These are phyloP conservation scores for Vigna trinervia DNA, from an alignment of 306 rosid genomes.

Conservation along the genomic window DNA sequence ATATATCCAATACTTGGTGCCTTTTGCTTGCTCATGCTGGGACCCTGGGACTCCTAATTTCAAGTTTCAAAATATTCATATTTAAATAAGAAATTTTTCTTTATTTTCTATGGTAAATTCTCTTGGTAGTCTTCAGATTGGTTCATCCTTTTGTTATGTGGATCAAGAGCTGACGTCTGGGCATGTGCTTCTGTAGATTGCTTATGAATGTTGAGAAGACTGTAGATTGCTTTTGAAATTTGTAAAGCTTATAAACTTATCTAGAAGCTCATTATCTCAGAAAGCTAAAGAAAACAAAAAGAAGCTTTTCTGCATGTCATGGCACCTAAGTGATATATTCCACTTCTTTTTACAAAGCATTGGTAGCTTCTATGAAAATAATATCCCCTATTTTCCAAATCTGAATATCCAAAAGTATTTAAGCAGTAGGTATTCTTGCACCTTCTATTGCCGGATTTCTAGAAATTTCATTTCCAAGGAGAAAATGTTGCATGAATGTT, in stretches of 20 bases:
- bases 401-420: slow-evolving; percentile 13
- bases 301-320: slow-evolving; percentile 5
- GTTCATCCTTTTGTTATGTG: slow-evolving; percentile 29
- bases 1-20: slow-evolving; percentile 26
- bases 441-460: slow-evolving; percentile 16
- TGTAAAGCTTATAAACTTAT: background rate
- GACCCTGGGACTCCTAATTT: slow-evolving; percentile 13
- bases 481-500: background rate
- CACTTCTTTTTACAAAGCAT: slow-evolving; percentile 13
- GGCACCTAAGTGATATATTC: background rate
- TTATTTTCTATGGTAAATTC: slow-evolving; percentile 4
- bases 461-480: background rate
- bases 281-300: slow-evolving; percentile 22
- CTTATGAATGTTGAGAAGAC: background rate
- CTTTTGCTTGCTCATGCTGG: slow-evolving; percentile 6
- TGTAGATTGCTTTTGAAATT: slow-evolving; percentile 10
- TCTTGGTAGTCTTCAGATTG: slow-evolving; percentile 36
- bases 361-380: slow-evolving; percentile 9
- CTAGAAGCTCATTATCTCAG: background rate
- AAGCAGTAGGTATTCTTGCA: slow-evolving; percentile 25
- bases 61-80: background rate
- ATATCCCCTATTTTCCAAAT: slow-evolving; percentile 17
- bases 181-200: background rate
- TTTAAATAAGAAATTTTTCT: slow-evolving; percentile 16
- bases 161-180: slow-evolving; percentile 18